phyloP scores from a whole-genome alignment of 208 protist genomes.

The Leishmania gerbilli region DNA sequence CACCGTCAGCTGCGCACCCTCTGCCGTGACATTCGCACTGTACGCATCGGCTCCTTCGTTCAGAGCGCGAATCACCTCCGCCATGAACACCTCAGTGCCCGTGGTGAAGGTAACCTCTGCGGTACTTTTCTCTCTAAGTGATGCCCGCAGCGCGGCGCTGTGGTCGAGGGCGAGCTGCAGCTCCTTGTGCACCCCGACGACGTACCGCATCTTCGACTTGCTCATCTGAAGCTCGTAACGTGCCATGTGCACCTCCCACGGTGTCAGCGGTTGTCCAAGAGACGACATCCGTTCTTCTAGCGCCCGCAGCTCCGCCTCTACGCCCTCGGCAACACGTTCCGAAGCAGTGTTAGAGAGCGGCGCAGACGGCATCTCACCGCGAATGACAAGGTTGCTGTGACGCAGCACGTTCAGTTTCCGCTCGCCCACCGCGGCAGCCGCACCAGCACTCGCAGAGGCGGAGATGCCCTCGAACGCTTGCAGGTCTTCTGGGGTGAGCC shows the following conservation, averaged over 20 bases:
- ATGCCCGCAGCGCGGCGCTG: conserved; percentile 24
- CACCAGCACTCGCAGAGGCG: not conserved
- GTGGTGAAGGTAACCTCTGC: not conserved
- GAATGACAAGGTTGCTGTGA: conserved; percentile 85
- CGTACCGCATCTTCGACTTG: conserved; percentile 81
- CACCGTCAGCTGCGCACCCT: conserved; percentile 9
- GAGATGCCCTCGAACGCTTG: conserved; percentile 37
- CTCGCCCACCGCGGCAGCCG: not conserved
- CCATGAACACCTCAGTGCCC: conserved; percentile 42
- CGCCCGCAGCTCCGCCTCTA: conserved; percentile 48
- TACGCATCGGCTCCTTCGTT: conserved; percentile 39
- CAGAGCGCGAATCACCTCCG: conserved; percentile 50
- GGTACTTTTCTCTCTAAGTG: not conserved
- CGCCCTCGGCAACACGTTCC: not conserved
- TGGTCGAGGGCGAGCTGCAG: conserved; percentile 61
- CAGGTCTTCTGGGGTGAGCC: conserved; percentile 59
- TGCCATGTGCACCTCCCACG: conserved; percentile 63
- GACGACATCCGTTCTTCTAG: conserved; percentile 57
- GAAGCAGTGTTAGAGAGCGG: not conserved
- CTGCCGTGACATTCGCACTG: conserved; percentile 5
- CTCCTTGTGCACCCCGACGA: conserved; percentile 81
- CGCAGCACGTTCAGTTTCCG: conserved; percentile 52
- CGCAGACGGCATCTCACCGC: conserved; percentile 64
- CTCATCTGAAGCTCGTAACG: conserved; percentile 72
- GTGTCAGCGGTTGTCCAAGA: conserved; percentile 41